Evolutionary conservation across 2,329 filamentous ascomycete genomes (phyloP), one percentile per base, ranked within the genome.

Genomic region (Teratosphaeria nubilosa): DNA sequence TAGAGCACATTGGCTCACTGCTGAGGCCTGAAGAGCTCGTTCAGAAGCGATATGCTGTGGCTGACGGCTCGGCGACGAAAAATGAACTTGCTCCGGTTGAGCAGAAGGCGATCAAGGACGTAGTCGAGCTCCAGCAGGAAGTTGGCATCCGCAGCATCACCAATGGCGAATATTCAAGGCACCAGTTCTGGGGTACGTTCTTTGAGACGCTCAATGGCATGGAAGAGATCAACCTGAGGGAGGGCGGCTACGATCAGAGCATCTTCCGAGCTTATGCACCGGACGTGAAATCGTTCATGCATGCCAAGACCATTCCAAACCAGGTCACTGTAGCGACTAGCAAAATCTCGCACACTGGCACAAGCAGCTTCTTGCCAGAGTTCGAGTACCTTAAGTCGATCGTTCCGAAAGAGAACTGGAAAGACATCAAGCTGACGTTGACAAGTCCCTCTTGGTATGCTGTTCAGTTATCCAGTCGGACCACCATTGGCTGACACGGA

Each of bases 1-100:
- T 58, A 37, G 86, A 90, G 74, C 86, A 89, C 64, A 78, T 88
- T 59, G 86, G 86, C 58, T 88, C 86, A 14, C 77, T 89, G 48
- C 80, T 88, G 53, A 83, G 86, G 31, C 85, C 86, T 0, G 72
- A 82, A 54, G 74, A 79, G 55, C 79, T 89, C 11, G 75, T 87
- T 13, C 74, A 82, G 51, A 81, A 81, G 57, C 78, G 86, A 69
- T 75, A 78, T 63, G 71, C 79, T 67, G 72, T 80, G 60, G 76
- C 65, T 13, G 62, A 66, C 53, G 60, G 64, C 55, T 65, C 63
- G 45, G 65, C 63, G 24, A 59, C 56, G 13, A 58, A 58, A 16
- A 61, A 64, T 7, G 64, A 62, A 9, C 62, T 71, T 5, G 55
- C 57, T 10, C 61, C 60, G 9, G 34, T 71, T 22, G 66, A 69